phyloP scores from a whole-genome alignment of 2,329 filamentous ascomycete species.

The Hymenoscyphus fructigenus region DNA sequence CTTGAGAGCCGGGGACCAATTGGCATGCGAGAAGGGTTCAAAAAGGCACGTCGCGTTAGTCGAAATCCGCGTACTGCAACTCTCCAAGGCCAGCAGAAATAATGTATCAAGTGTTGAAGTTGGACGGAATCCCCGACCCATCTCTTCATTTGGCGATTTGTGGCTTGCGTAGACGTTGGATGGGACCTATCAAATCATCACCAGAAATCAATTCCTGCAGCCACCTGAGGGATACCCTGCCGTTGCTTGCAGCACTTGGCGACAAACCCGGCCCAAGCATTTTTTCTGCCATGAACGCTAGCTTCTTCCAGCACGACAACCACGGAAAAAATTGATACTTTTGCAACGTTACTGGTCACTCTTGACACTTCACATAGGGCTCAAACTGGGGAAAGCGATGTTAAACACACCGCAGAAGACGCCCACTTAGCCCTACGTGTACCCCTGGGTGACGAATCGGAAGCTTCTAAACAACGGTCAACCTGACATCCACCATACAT shows the following conservation, averaged over 20 bases:
- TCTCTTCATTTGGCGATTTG: conserved; percentile 9
- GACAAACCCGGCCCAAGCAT: conserved; percentile 1
- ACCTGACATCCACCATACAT: conserved; percentile 5
- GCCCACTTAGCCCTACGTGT: not conserved
- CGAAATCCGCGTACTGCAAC: not conserved
- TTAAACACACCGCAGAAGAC: conserved; percentile 18
- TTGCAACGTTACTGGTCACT: conserved; percentile 7
- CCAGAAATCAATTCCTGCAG: conserved; percentile 5
- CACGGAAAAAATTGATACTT: not conserved
- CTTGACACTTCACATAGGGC: not conserved
- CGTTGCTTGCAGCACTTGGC: not conserved
- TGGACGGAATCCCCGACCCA: conserved; percentile 23
- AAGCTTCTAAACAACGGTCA: conserved; percentile 15
- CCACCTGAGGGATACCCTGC: conserved; percentile 5
- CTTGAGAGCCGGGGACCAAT: not conserved
- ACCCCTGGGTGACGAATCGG: conserved; percentile 12
- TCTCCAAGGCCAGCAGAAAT: not conserved
- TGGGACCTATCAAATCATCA: conserved; percentile 9
- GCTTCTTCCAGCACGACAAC: conserved; percentile 7
- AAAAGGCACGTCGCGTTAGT: not conserved
- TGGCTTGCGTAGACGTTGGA: conserved; percentile 24
- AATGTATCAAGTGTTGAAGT: conserved; percentile 2
- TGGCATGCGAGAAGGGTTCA: not conserved
- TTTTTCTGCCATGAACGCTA: conserved; percentile 11
- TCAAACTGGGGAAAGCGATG: not conserved